Evolutionary conservation across 2,329 filamentous ascomycete species (phyloP).

Genomic region (Aspergillus sp.): DNA sequence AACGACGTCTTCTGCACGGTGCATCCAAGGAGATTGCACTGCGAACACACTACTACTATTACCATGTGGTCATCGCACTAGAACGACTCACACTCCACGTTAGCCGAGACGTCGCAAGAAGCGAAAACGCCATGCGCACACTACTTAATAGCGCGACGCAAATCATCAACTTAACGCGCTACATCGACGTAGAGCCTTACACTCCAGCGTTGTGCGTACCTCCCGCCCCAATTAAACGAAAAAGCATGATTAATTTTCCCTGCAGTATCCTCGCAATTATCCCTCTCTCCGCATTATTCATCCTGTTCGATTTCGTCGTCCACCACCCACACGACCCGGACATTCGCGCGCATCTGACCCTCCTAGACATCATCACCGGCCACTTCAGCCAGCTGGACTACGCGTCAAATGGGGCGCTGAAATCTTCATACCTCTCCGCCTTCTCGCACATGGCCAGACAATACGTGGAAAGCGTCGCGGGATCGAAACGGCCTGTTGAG

Average conservation of each 20-base stretch:
- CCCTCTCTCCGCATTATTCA: constrained; percentile 40
- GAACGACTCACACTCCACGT: constrained; percentile 31
- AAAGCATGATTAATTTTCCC: too few species aligned
- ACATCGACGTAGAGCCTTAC: constrained; percentile 19
- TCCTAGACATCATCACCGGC: constrained; percentile 44
- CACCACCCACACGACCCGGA: constrained; percentile 39
- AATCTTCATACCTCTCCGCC: constrained; percentile 38
- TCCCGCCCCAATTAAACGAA: too few species aligned
- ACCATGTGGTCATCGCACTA: constrained; percentile 32
- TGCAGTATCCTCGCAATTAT: constrained; percentile 33
- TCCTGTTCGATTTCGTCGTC: constrained; percentile 45
- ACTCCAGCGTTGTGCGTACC: constrained; percentile 35
- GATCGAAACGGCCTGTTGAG: too few species aligned
- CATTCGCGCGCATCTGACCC: constrained; percentile 37
- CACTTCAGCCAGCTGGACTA: constrained; percentile 46
- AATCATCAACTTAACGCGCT: constrained; percentile 27
- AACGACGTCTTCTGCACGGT: background rate
- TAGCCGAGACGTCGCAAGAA: background rate
- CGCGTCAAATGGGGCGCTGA: constrained; percentile 37
- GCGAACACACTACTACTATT: constrained; percentile 32
- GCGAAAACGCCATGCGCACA: constrained; percentile 18
- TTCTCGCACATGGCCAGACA: constrained; percentile 46
- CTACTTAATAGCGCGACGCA: constrained; percentile 33
- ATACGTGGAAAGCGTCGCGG: constrained; percentile 14
- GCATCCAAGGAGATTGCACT: constrained; percentile 24